phyloP scores from a whole-genome alignment of 2,329 filamentous ascomycete species.

The Colletotrichum shisoi region DNA sequence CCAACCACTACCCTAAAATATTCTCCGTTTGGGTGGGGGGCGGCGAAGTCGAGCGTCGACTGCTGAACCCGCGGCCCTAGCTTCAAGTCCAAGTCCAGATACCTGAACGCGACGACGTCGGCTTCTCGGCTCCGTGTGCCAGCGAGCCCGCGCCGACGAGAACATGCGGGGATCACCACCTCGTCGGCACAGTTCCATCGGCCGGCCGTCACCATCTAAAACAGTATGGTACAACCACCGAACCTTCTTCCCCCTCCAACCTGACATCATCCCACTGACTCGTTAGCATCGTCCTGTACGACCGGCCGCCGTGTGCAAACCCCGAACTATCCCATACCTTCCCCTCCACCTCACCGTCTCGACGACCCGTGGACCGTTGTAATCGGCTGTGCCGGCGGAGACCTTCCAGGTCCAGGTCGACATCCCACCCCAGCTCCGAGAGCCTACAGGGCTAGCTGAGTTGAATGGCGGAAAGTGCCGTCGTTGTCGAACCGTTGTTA shows the following conservation, averaged over 20 bases:
- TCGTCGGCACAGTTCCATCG: slow-evolving; percentile 14
- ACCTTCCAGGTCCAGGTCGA: slow-evolving; percentile 20
- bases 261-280: slow-evolving; percentile 34
- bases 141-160: not conserved
- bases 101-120: slow-evolving; percentile 15
- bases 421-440: slow-evolving; percentile 12
- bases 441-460: slow-evolving; percentile 11
- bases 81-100: too few species aligned
- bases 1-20: too few species aligned
- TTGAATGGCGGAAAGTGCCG: slow-evolving; percentile 14
- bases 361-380: slow-evolving; percentile 29
- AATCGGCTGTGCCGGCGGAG: slow-evolving; percentile 26
- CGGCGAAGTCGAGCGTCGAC: slow-evolving; percentile 4
- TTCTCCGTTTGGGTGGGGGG: too few species aligned
- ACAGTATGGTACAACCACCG: slow-evolving; percentile 1
- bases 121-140: not conserved
- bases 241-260: not conserved
- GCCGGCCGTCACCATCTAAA: slow-evolving; percentile 17
- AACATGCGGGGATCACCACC: slow-evolving; percentile 2
- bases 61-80: slow-evolving; percentile 2
- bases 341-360: slow-evolving; percentile 22
- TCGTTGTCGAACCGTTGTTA: slow-evolving; percentile 6
- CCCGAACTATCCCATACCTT: not conserved
- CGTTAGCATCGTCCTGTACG: slow-evolving; percentile 22
- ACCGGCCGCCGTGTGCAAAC: slow-evolving; percentile 1